Base-by-base conservation (phyloP, 345 rosid species). In the Ceriops zippeliana region DNA sequence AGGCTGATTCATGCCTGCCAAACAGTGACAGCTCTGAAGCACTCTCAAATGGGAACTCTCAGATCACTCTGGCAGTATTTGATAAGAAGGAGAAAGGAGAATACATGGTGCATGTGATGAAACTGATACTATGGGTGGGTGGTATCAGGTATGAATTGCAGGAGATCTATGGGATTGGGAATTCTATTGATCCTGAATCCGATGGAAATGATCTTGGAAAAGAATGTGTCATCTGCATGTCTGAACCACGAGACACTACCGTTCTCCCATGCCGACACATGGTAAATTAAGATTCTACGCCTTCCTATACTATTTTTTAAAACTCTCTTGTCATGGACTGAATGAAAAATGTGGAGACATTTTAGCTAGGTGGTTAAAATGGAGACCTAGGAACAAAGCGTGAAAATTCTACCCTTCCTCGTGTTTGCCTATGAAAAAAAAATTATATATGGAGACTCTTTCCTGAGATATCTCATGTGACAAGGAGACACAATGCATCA, bases 201-300 rank as follows among this genome's bases (percentile, higher is more conserved):
- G 93, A 88, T 71, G 91, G 82, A 54, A 90, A 84, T 75, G 97
- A 95, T 58, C 78, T 84, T 0, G 97, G 96, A 49, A 93, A 91
- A 78, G 99, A 95, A 79, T 95, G 99, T 4, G 97, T 95, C 24
- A 91, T 91, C 58, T 95, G 99, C 84, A 77, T 95, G 68, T 88
- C 97, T 16, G 99, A 95, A 72, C 93, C 90, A 59, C 85, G 96
- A 46, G 96, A 91, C 67, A 95, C 96, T 2, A 89, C 99, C 16
- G 89, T 91, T 66, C 96, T 95, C 77, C 99, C 97, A 11, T 95
- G 99, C 81, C 83, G 99, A 52, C 99, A 95, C 81, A 91, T 95
- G 99, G 97, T 93, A 78, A 81, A 57, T 56, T 66, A 58, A 37
- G 22, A 42, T 57, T 1, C 66, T 52, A 19, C 5, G 67, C 11